Conservation (phyloP, 2,329 filamentous ascomycete species). For the Colletotrichum sp. region DNA sequence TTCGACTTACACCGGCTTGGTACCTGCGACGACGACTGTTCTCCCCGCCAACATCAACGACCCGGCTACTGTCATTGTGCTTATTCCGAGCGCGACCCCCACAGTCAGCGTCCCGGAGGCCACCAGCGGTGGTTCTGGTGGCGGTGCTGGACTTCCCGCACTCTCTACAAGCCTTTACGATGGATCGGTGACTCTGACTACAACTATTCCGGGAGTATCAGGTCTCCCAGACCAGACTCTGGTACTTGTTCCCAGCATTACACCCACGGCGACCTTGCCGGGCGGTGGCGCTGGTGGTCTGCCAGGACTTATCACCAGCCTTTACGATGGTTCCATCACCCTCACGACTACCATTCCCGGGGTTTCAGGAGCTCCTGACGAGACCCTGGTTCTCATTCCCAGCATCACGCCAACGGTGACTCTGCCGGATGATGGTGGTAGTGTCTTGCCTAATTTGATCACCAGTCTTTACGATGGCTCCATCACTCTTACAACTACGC, state of each 20-base stretch:
- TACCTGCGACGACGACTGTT: conserved; percentile 5
- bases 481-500: background rate
- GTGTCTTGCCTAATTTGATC: background rate
- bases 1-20: conserved; percentile 7
- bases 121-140: background rate
- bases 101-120: background rate
- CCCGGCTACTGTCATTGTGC: conserved; percentile 1
- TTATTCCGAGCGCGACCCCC: background rate
- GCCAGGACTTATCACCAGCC: background rate
- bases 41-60: conserved; percentile 5
- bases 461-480: background rate
- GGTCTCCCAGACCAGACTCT: background rate
- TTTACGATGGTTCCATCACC: background rate
- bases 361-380: background rate
- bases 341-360: background rate
- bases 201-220: background rate
- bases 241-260: background rate
- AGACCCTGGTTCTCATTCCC: background rate
- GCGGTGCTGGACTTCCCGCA: background rate
- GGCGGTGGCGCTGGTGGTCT: background rate
- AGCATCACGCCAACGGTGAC: background rate
- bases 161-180: background rate
- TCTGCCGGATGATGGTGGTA: background rate
- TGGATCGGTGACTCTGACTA: background rate
- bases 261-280: background rate